These are phyloP conservation scores for Prunus mume DNA, from an alignment of 306 rosid genomes.

Conservation along the genomic window DNA sequence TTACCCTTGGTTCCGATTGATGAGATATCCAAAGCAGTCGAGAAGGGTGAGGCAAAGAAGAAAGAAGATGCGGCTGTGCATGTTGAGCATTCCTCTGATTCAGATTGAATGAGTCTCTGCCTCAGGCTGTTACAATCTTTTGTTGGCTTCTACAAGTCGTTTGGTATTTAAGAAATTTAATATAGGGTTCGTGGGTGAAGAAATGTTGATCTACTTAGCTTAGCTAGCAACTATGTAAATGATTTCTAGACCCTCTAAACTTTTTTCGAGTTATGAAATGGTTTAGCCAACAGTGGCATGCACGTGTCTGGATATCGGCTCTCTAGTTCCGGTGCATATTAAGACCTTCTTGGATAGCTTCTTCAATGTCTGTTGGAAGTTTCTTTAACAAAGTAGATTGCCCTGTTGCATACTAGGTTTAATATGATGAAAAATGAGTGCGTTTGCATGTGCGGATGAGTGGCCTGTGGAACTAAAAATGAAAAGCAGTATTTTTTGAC, in stretches of 20 bases:
- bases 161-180: not conserved
- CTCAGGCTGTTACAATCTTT: not conserved
- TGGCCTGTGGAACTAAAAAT: too few species aligned
- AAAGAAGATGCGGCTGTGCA: constrained; percentile 19
- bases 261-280: not conserved
- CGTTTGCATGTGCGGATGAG: not conserved
- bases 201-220: not conserved
- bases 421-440: not conserved
- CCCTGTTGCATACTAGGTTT: not conserved
- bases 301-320: not conserved
- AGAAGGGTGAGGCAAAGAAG: constrained; percentile 33
- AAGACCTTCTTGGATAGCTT: not conserved
- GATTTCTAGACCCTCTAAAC: not conserved
- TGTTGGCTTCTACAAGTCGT: not conserved
- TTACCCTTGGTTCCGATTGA: constrained; percentile 70
- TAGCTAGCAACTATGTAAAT: constrained; percentile 13
- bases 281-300: not conserved
- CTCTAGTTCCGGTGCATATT: not conserved
- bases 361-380: not conserved
- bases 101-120: constrained; percentile 15
- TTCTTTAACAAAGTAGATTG: not conserved
- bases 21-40: constrained; percentile 45
- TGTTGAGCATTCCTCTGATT: constrained; percentile 18
- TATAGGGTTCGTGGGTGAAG: not conserved
- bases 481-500: too few species aligned